Base-by-base conservation (phyloP, 2,329 filamentous ascomycete species). In the Trichoderma koningii region DNA sequence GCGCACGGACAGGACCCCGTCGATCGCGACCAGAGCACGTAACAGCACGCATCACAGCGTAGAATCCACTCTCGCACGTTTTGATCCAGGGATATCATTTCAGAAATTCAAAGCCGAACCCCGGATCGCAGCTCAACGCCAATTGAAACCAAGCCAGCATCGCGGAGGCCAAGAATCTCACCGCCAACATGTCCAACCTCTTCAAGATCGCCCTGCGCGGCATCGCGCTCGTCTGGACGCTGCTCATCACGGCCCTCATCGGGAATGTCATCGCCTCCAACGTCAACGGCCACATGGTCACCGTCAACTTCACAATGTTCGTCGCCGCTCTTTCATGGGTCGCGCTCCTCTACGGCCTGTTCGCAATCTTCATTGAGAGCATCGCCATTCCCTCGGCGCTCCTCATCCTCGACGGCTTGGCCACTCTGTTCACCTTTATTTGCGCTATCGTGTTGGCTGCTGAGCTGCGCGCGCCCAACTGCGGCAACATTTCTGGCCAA, bases 361-460 rank as follows among this genome's bases (percentile, higher is more conserved):
- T 80, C 7, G 80, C 83, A 3, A 76, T 81, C 28, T 78, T 89
- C 71, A 76, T 87, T 69, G 81, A 85, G 47, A 76, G 77, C 61
- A 76, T 87, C 66, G 78, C 79, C 68, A 74, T 85, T 56, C 83
- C 84, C 30, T 72, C 87, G 17, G 75, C 85, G 56, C 76, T 85
- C 64, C 74, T 88, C 41, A 79, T 76, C 15, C 75, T 89, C 55
- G 89, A 92, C 76, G 79, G 72, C 14, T 71, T 87, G 38, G 85
- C 87, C 61, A 80, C 84, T 2, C 74, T 93, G 63, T 90, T 93
- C 80, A 88, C 85, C 69, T 86, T 93, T 72, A 87, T 91, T 75
- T 84, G 80, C 64, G 89, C 84, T 67, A 82, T 93, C 66, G 89
- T 91, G 10, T 82, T 91, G 48, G 85, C 91, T 5, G 88, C 89